A percentile compares a stretch with the other conserved stretches of the same genome.
Conservation (phyloP, 352 stramenopile species). For the Aphanomyces cochlioides region DNA sequence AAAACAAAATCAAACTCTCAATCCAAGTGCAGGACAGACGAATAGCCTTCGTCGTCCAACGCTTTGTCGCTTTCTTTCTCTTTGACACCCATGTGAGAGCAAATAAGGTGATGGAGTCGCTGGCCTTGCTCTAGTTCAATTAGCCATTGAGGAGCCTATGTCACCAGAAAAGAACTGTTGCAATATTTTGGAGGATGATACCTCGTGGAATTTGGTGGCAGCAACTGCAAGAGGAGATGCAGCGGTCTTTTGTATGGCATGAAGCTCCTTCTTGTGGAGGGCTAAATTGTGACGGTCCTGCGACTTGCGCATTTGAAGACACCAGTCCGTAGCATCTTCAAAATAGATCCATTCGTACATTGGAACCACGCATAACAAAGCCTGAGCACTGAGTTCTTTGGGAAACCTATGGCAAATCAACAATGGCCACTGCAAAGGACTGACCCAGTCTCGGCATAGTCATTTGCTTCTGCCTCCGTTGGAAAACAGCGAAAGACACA, state of each 20-base stretch:
- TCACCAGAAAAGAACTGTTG: constrained; percentile 11
- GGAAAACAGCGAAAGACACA: constrained; percentile 46
- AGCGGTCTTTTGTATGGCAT: not conserved
- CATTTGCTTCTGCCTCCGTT: constrained; percentile 50
- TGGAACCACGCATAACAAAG: constrained; percentile 60
- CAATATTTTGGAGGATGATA: not conserved
- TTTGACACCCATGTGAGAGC: constrained; percentile 46
- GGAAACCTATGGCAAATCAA: not conserved
- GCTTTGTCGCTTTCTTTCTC: constrained; percentile 36
- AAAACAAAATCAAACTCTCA: not conserved
- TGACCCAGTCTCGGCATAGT: constrained; percentile 26
- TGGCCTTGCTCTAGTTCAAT: constrained; percentile 50
- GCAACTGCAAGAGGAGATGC: not conserved
- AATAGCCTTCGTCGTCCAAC: constrained; percentile 46
- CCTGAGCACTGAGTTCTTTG: constrained; percentile 30
- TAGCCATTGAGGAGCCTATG: constrained; percentile 37
- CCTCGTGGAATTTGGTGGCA: not conserved
- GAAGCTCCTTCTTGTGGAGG: constrained; percentile 28
- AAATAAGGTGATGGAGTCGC: constrained; percentile 60
- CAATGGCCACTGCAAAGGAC: no score
- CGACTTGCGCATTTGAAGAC: constrained; percentile 44
- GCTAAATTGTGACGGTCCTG: constrained; percentile 33
- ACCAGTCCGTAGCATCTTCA: constrained; percentile 60
- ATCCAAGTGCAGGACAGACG: not conserved
- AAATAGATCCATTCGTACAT: constrained; percentile 46